A percentile compares a stretch with the other conserved stretches of the same genome.
These are phyloP conservation scores for Rhodamnia rubescens DNA, from an alignment of 345 rosid genomes.

Conservation along the genomic window DNA sequence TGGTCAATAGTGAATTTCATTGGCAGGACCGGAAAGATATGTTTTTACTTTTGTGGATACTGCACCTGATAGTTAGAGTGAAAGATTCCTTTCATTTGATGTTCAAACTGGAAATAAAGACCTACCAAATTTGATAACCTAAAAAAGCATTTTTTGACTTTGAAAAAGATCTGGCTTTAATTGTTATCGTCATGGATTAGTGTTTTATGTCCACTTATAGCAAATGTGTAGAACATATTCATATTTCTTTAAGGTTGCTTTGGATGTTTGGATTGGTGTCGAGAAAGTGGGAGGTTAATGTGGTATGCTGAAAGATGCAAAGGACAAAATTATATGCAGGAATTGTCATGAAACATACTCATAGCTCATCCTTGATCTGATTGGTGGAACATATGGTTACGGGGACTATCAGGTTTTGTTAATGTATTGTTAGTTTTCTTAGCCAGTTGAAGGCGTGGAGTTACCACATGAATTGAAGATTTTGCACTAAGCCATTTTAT, in stretches of 20 bases:
- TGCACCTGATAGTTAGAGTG: background rate
- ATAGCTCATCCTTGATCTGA: background rate
- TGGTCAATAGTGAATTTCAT: background rate
- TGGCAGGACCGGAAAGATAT: background rate
- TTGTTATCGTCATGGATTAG: background rate
- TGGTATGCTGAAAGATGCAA: background rate
- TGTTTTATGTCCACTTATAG: background rate
- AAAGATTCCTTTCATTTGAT: background rate
- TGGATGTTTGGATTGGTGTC: background rate
- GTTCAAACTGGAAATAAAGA: background rate
- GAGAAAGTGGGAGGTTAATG: background rate
- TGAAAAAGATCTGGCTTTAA: background rate
- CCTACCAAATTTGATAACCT: background rate
- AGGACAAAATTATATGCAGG: background rate
- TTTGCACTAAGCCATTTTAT: background rate
- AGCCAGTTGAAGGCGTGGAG: background rate
- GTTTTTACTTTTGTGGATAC: background rate
- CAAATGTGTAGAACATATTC: background rate
- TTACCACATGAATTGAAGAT: background rate
- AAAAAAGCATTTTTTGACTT: background rate
- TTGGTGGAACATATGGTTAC: background rate
- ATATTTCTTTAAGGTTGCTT: background rate
- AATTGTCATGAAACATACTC: background rate
- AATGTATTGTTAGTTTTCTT: background rate
- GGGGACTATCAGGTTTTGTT: background rate